Percentiles rank a stretch among this genome's conserved stretches.
Evolutionary conservation across 192 early-diverging fungal species (phyloP).

Genomic region (Entomortierella chlamydospora): DNA sequence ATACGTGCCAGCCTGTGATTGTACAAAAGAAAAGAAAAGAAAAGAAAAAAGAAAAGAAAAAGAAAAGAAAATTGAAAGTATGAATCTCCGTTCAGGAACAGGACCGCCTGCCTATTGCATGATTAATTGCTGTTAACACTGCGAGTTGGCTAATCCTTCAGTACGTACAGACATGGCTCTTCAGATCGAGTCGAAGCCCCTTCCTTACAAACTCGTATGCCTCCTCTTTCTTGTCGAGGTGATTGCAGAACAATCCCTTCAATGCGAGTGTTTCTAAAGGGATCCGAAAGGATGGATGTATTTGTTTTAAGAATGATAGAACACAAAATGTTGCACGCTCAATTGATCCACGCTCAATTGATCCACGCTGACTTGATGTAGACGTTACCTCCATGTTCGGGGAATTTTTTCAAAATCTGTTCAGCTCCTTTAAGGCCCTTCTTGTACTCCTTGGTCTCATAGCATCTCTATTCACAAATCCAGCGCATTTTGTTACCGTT

Average conservation of each 20-base stretch:
- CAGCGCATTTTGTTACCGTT: too few relatives aligned
- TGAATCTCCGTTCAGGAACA: too few relatives aligned
- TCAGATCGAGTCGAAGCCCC: slow-evolving; percentile 83
- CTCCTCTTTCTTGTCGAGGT: slow-evolving; percentile 93
- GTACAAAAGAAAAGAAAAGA: slow-evolving; percentile 1
- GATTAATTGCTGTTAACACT: too few relatives aligned
- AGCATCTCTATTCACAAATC: slow-evolving; percentile 85
- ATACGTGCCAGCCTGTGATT: slow-evolving; percentile 91
- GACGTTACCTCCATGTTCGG: slow-evolving; percentile 87
- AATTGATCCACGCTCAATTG: too few relatives aligned
- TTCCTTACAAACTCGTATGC: slow-evolving; percentile 88
- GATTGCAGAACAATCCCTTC: slow-evolving; percentile 92
- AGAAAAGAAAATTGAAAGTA: too few relatives aligned
- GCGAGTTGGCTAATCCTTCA: too few relatives aligned
- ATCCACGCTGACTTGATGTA: background rate
- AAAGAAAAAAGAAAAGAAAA: background rate
- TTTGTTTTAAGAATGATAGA: background rate
- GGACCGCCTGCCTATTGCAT: too few relatives aligned
- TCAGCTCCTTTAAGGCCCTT: slow-evolving; percentile 92
- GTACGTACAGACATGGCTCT: slow-evolving; percentile 85
- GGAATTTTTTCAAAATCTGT: slow-evolving; percentile 92
- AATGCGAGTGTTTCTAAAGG: slow-evolving; percentile 89
- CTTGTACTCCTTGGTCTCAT: slow-evolving; percentile 96
- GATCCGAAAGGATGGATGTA: background rate
- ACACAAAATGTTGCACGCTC: too few relatives aligned